A percentile compares a stretch with the other conserved stretches of the same genome.
Evolutionary conservation across 2,329 filamentous ascomycete genomes (phyloP).

Genomic region (Cladosporium sp.): DNA sequence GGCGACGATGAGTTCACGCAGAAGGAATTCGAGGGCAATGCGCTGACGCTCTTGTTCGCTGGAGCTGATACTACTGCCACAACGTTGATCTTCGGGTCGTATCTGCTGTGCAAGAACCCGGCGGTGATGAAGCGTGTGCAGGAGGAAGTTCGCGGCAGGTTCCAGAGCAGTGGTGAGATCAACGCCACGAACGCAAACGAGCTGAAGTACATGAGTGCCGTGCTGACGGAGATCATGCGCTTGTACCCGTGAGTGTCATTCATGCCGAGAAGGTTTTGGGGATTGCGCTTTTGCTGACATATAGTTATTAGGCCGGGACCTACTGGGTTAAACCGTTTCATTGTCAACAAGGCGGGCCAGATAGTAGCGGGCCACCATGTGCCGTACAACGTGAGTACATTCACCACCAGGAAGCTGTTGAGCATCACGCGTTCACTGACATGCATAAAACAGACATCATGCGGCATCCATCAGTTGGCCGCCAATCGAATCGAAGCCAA

Average conservation of each 20-base stretch:
- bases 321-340: slow-evolving; percentile 22
- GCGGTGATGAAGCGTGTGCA: slow-evolving; percentile 41
- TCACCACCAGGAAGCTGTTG: background rate
- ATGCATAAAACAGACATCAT: background rate
- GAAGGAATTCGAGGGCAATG: slow-evolving; percentile 35
- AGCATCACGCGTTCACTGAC: background rate
- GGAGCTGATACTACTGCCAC: slow-evolving; percentile 40
- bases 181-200: slow-evolving; percentile 27
- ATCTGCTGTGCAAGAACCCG: slow-evolving; percentile 30
- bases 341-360: slow-evolving; percentile 9
- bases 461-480: slow-evolving; percentile 30
- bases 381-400: slow-evolving; percentile 22
- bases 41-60: slow-evolving; percentile 34
- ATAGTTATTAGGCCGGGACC: slow-evolving; percentile 38
- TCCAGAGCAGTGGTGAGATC: slow-evolving; percentile 37
- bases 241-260: slow-evolving; percentile 40
- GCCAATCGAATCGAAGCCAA: slow-evolving; percentile 30
- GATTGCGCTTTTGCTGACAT: background rate
- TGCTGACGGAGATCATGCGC: slow-evolving; percentile 49
- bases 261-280: background rate
- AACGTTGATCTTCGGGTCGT: slow-evolving; percentile 32
- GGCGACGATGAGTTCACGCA: slow-evolving; percentile 31
- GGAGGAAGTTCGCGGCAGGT: slow-evolving; percentile 46
- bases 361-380: slow-evolving; percentile 23
- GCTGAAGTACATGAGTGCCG: slow-evolving; percentile 45